Percentiles rank a stretch among this genome's conserved stretches.
phyloP scores from a whole-genome alignment of 1,139 yeast genomes.

The Torulaspora globosa region DNA sequence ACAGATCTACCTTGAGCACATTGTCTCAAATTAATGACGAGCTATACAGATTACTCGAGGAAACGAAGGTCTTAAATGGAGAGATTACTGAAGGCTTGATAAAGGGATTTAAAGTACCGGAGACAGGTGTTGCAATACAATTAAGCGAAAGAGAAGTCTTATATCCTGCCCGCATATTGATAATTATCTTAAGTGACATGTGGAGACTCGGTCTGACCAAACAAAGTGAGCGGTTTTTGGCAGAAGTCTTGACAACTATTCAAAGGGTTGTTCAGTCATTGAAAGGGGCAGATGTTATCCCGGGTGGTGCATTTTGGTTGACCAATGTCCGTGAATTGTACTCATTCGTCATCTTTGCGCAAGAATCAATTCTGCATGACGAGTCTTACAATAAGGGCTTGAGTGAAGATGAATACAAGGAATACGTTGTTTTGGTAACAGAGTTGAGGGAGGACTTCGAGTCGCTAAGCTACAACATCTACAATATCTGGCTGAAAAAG shows the following conservation, averaged over 20 bases:
- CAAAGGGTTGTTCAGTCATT: conserved; percentile 69
- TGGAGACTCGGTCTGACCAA: conserved; percentile 95
- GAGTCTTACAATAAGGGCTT: conserved; percentile 76
- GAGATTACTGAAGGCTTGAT: conserved; percentile 87
- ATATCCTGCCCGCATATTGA: conserved; percentile 94
- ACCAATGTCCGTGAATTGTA: conserved; percentile 94
- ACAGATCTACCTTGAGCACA: conserved; percentile 49
- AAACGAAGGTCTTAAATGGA: conserved; percentile 70
- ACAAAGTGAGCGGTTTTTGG: conserved; percentile 86
- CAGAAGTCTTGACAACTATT: conserved; percentile 83
- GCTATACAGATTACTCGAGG: conserved; percentile 67
- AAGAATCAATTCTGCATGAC: conserved; percentile 79
- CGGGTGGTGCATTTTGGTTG: conserved; percentile 97
- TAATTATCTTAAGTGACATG: conserved; percentile 91
- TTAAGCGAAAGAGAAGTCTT: conserved; percentile 85
- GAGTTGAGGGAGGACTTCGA: conserved; percentile 94
- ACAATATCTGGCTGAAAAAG: conserved; percentile 97
- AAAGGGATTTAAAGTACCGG: conserved; percentile 86
- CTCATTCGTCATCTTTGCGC: conserved; percentile 92
- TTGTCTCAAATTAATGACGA: conserved; percentile 59
- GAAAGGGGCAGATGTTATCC: conserved; percentile 81
- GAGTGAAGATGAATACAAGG: conserved; percentile 87
- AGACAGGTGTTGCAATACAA: conserved; percentile 76
- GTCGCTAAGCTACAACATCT: conserved; percentile 86
- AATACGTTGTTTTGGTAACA: conserved; percentile 82